A percentile compares a stretch with the other conserved stretches of the same genome.
phyloP scores from a whole-genome alignment of 148 eudicot genomes.

The Rhododendron griersonianum region DNA sequence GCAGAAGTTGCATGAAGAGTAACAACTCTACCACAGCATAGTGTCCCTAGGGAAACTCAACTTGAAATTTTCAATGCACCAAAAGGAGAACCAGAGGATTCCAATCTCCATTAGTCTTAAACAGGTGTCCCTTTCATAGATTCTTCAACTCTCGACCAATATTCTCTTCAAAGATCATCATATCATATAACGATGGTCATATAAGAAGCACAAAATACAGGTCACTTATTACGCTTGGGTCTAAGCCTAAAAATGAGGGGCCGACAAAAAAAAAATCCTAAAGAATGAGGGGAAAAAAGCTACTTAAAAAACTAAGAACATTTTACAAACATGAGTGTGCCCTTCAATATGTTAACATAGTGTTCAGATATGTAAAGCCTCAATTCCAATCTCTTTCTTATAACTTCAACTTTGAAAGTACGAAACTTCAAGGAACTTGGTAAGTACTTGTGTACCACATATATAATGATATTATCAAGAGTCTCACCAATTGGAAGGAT shows the following conservation, averaged over 20 bases:
- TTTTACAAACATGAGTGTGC: background rate
- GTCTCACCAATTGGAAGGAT: slow-evolving; percentile 68
- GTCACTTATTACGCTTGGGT: background rate
- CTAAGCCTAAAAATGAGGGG: background rate
- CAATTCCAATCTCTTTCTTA: background rate
- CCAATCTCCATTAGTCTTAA: background rate
- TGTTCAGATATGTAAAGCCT: background rate
- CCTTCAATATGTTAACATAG: background rate
- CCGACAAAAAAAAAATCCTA: no score
- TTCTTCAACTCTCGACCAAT: background rate
- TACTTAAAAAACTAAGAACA: background rate
- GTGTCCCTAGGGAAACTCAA: background rate
- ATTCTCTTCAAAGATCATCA: background rate
- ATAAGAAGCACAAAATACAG: background rate
- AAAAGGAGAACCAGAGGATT: background rate
- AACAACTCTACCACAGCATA: background rate
- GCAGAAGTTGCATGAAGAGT: background rate
- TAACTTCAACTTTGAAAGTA: background rate
- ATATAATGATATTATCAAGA: background rate
- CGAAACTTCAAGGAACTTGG: background rate
- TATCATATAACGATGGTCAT: background rate
- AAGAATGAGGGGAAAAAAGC: background rate
- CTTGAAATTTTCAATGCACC: background rate
- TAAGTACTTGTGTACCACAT: background rate
- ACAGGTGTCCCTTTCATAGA: background rate